These are phyloP conservation scores for Saccharomyces mikatae DNA, from an alignment of 805 yeast genomes.

Conservation along the genomic window DNA sequence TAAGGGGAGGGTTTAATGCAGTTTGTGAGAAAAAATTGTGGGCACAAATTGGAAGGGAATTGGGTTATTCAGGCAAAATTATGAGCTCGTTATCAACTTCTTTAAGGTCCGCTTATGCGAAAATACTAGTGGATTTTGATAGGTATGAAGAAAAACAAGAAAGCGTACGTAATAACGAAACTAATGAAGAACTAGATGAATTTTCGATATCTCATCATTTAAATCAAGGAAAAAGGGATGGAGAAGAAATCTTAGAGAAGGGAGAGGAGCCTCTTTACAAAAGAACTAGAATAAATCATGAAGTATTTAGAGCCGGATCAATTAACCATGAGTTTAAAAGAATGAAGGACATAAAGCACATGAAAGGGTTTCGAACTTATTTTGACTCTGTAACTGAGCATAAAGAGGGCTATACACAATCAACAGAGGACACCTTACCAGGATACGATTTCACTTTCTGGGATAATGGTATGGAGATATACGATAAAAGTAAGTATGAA, in stretches of 20 bases:
- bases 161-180: neutral
- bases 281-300: neutral
- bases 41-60: conserved; percentile 77
- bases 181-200: neutral
- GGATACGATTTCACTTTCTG: conserved; percentile 38
- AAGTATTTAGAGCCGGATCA: conserved; percentile 30
- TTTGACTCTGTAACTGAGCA: conserved; percentile 42
- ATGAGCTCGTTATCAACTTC: conserved; percentile 67
- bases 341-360: conserved; percentile 36
- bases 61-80: conserved; percentile 66
- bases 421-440: conserved; percentile 31
- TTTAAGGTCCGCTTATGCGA: conserved; percentile 50
- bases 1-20: conserved; percentile 57
- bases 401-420: conserved; percentile 33
- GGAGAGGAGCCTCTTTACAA: conserved; percentile 26
- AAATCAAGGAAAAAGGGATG: neutral
- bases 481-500: conserved; percentile 34
- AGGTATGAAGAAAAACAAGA: conserved; percentile 4
- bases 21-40: conserved; percentile 64
- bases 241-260: neutral
- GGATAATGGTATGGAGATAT: conserved; percentile 33
- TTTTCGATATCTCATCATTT: neutral
- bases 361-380: conserved; percentile 46
- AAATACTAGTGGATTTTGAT: conserved; percentile 33
- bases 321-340: conserved; percentile 41